phyloP scores from a whole-genome alignment of 495 filamentous ascomycete species.

The Hypoxylon fragiforme region DNA sequence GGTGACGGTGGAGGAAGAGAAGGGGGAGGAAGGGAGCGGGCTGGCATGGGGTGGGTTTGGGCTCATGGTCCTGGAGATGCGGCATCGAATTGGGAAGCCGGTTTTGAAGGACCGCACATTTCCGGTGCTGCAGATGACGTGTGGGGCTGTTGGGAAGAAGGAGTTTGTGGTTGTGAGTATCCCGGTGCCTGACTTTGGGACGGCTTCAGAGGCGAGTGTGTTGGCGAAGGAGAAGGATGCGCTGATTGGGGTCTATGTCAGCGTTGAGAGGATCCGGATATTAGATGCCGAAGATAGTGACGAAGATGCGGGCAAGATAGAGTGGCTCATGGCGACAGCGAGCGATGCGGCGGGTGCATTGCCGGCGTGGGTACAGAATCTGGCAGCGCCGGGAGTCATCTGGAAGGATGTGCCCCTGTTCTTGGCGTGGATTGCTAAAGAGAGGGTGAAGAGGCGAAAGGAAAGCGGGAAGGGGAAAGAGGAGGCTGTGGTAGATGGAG shows the following conservation, averaged over 20 bases:
- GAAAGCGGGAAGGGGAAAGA: not conserved
- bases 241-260: constrained; percentile 60
- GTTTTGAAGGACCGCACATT: constrained; percentile 60
- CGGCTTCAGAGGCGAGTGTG: constrained; percentile 36
- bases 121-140: constrained; percentile 53
- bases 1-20: constrained; percentile 39
- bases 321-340: constrained; percentile 74
- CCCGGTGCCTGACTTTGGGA: constrained; percentile 47
- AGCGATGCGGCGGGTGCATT: constrained; percentile 68
- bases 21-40: too few relatives aligned
- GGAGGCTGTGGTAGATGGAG: too few relatives aligned
- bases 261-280: constrained; percentile 61
- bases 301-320: constrained; percentile 41
- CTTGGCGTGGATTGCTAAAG: constrained; percentile 58
- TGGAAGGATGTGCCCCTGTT: constrained; percentile 74
- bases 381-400: constrained; percentile 65
- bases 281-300: constrained; percentile 13
- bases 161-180: constrained; percentile 62
- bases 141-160: constrained; percentile 10
- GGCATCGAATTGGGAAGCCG: constrained; percentile 52
- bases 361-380: constrained; percentile 68
- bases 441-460: constrained; percentile 35
- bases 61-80: constrained; percentile 55
- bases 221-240: constrained; percentile 45
- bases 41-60: constrained; percentile 56